phyloP scores from a whole-genome alignment of 345 rosid genomes.

The Citropsis articulata region DNA sequence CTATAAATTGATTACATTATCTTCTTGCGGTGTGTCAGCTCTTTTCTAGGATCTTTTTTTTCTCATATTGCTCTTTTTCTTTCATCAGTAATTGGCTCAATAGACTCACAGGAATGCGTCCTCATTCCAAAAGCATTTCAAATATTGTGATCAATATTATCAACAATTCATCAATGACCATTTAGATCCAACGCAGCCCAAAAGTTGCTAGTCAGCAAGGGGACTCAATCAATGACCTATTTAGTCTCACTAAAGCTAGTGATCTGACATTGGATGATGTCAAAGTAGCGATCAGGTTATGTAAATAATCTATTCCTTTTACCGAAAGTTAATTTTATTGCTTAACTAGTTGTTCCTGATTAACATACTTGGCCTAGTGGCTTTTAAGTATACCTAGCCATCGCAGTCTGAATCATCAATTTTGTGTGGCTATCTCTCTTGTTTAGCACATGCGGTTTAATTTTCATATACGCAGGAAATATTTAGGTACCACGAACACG shows the following conservation, averaged over 20 bases:
- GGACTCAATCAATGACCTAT: too few species aligned
- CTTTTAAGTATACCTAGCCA: too few species aligned
- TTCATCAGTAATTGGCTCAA: constrained; percentile 37
- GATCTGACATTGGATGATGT: constrained; percentile 31
- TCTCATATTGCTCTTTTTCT: constrained; percentile 38
- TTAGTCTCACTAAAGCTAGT: background rate
- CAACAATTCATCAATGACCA: constrained; percentile 42
- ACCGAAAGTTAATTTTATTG: too few species aligned
- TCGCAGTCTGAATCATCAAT: too few species aligned
- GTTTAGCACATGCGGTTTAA: too few species aligned
- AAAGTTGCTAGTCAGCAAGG: constrained; percentile 17
- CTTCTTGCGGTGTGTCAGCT: constrained; percentile 28
- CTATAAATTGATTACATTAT: constrained; percentile 16
- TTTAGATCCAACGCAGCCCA: constrained; percentile 17
- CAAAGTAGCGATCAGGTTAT: constrained; percentile 46
- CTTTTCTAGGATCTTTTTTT: constrained; percentile 30
- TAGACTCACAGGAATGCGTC: constrained; percentile 30
- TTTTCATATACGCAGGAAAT: too few species aligned
- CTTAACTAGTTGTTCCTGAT: too few species aligned
- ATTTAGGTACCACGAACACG: too few species aligned
- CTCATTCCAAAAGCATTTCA: constrained; percentile 31
- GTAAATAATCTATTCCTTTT: constrained; percentile 17
- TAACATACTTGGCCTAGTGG: too few species aligned
- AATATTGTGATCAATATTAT: constrained; percentile 37
- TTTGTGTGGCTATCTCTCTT: too few species aligned